Percentiles rank a stretch among this genome's conserved stretches.
Conservation (phyloP, 1,139 yeast genomes). For the Blastobotrys serpentis region DNA sequence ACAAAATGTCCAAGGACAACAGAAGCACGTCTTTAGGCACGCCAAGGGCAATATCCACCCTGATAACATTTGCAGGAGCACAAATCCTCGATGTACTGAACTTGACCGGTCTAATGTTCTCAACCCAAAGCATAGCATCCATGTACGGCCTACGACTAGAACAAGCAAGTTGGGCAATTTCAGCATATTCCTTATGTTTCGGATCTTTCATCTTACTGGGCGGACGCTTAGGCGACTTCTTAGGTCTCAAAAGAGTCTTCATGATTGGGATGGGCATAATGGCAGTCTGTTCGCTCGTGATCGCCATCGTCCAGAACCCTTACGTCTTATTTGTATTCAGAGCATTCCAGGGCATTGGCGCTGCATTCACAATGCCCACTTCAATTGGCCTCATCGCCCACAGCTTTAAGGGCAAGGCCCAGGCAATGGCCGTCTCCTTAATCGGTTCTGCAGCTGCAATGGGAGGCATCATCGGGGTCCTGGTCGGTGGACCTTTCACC, state of each 20-base stretch:
- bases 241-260: constrained; percentile 39
- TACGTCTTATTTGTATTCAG: constrained; percentile 37
- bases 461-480: constrained; percentile 36
- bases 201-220: constrained; percentile 41
- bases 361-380: constrained; percentile 39
- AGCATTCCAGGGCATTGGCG: constrained; percentile 43
- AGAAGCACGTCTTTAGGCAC: not conserved
- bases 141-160: constrained; percentile 32
- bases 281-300: constrained; percentile 35
- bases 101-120: constrained; percentile 35
- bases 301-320: constrained; percentile 36
- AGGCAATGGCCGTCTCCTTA: constrained; percentile 32
- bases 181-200: constrained; percentile 42
- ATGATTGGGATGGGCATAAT: constrained; percentile 26
- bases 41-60: not conserved
- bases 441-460: constrained; percentile 33
- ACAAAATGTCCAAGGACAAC: not conserved
- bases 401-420: constrained; percentile 33
- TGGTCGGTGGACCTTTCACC: constrained; percentile 41
- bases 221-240: constrained; percentile 42
- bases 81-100: constrained; percentile 31
- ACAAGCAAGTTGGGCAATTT: constrained; percentile 40
- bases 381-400: constrained; percentile 37
- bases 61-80: constrained; percentile 25
- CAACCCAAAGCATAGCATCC: constrained; percentile 29